Evolutionary conservation across 1,139 yeast genomes (phyloP).

Genomic region (Hansenula lynferdii): DNA sequence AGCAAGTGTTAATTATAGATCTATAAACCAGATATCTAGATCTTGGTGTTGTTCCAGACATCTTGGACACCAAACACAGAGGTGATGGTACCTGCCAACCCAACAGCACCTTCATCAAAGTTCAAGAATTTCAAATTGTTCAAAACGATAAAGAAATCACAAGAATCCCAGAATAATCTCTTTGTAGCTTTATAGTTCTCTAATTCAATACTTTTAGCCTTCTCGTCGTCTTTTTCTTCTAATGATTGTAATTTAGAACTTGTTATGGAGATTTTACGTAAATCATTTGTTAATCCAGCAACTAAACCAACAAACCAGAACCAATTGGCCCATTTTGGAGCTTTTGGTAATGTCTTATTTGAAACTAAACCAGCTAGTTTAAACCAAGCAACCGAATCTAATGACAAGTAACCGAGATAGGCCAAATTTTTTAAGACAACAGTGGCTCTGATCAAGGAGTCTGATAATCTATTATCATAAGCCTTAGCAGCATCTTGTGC

Average conservation of each 20-base stretch:
- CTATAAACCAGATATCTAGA: too few species aligned
- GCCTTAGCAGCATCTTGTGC: slow-evolving; percentile 65
- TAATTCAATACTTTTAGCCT: slow-evolving; percentile 22
- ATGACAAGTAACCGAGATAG: slow-evolving; percentile 66
- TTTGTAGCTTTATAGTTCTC: slow-evolving; percentile 46
- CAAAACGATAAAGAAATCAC: slow-evolving; percentile 74
- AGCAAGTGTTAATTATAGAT: not conserved
- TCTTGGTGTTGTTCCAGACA: slow-evolving; percentile 36
- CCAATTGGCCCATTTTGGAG: slow-evolving; percentile 43
- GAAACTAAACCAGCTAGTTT: slow-evolving; percentile 39
- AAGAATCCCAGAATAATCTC: slow-evolving; percentile 72
- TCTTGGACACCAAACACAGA: slow-evolving; percentile 75
- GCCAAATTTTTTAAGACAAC: slow-evolving; percentile 66
- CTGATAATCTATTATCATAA: slow-evolving; percentile 67
- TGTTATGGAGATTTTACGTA: slow-evolving; percentile 40
- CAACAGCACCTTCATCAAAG: slow-evolving; percentile 76
- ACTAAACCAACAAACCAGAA: slow-evolving; percentile 77
- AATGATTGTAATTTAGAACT: slow-evolving; percentile 23
- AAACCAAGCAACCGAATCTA: slow-evolving; percentile 72
- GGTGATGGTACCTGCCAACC: slow-evolving; percentile 81
- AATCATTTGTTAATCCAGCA: slow-evolving; percentile 56
- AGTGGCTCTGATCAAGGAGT: slow-evolving; percentile 53
- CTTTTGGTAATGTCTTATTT: slow-evolving; percentile 29
- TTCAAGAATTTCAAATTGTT: slow-evolving; percentile 59
- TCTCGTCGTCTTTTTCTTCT: slow-evolving; percentile 22